Evolutionary conservation across 2,329 filamentous ascomycete genomes (phyloP).

Genomic region (Cytospora mali): DNA sequence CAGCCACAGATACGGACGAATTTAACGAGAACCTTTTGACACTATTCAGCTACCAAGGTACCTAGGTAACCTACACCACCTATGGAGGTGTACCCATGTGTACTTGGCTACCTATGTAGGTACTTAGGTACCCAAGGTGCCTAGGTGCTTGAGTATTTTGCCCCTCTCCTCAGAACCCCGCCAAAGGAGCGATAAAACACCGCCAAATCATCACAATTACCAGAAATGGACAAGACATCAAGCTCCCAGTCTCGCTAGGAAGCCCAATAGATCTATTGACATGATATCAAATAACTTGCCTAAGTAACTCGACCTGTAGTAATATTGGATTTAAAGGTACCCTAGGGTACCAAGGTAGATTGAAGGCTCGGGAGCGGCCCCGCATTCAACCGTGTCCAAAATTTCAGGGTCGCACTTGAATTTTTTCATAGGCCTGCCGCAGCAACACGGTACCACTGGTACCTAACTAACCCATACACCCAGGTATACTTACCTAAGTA

Average conservation of each 20-base stretch:
- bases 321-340: too few relatives aligned
- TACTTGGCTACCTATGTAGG: too few relatives aligned
- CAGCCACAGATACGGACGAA: too few relatives aligned
- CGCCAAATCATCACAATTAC: slow-evolving; percentile 11
- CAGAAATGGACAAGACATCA: not conserved
- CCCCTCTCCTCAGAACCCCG: slow-evolving; percentile 1
- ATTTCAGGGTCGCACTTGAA: slow-evolving; percentile 23
- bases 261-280: not conserved
- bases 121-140: too few relatives aligned
- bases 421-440: slow-evolving; percentile 21
- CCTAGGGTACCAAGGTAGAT: too few relatives aligned
- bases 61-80: too few relatives aligned
- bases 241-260: not conserved
- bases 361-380: not conserved
- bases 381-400: slow-evolving; percentile 8
- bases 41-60: too few relatives aligned
- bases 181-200: slow-evolving; percentile 9
- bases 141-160: too few relatives aligned
- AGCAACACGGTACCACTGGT: not conserved
- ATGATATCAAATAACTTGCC: too few relatives aligned
- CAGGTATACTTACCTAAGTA: not conserved
- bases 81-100: too few relatives aligned
- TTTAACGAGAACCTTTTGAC: too few relatives aligned
- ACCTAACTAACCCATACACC: slow-evolving; percentile 17
- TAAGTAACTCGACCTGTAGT: too few relatives aligned